These are phyloP conservation scores for Cordyceps fumosorosea DNA, from an alignment of 2,329 filamentous ascomycete species.

Conservation along the genomic window DNA sequence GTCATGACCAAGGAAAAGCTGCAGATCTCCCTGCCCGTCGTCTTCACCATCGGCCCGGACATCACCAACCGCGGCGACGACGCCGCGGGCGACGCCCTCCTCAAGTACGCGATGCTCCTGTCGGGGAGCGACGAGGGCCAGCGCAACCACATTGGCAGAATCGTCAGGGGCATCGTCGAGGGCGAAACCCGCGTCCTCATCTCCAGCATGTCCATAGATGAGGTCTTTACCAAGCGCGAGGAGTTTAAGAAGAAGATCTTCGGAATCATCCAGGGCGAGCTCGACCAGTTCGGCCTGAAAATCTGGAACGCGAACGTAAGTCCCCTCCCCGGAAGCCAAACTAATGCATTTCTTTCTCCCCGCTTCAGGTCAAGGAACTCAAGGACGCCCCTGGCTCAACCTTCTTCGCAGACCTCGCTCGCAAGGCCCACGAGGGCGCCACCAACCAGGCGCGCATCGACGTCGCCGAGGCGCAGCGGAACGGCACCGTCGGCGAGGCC, in stretches of 20 bases:
- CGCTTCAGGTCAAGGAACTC: slow-evolving; percentile 60
- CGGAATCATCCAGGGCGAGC: slow-evolving; percentile 69
- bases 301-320: slow-evolving; percentile 61
- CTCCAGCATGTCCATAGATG: slow-evolving; percentile 87
- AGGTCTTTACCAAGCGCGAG: slow-evolving; percentile 73
- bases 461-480: slow-evolving; percentile 56
- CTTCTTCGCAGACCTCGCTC: slow-evolving; percentile 75
- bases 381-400: slow-evolving; percentile 75
- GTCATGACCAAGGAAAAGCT: slow-evolving; percentile 89
- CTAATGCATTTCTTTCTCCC: background rate
- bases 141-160: slow-evolving; percentile 64
- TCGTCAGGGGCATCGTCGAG: slow-evolving; percentile 86
- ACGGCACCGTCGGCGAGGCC: slow-evolving; percentile 69
- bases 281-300: slow-evolving; percentile 72
- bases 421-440: slow-evolving; percentile 80
- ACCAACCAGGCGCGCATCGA: slow-evolving; percentile 70
- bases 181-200: slow-evolving; percentile 80
- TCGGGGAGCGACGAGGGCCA: slow-evolving; percentile 57
- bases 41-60: slow-evolving; percentile 80
- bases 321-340: background rate
- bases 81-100: slow-evolving; percentile 51
- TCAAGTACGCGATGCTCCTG: slow-evolving; percentile 77
- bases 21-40: slow-evolving; percentile 72
- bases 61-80: slow-evolving; percentile 54
- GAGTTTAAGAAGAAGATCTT: slow-evolving; percentile 72